These are phyloP conservation scores for Chloranthus sessilifolius DNA, from an alignment of 164 flowering plant species.

Conservation along the genomic window DNA sequence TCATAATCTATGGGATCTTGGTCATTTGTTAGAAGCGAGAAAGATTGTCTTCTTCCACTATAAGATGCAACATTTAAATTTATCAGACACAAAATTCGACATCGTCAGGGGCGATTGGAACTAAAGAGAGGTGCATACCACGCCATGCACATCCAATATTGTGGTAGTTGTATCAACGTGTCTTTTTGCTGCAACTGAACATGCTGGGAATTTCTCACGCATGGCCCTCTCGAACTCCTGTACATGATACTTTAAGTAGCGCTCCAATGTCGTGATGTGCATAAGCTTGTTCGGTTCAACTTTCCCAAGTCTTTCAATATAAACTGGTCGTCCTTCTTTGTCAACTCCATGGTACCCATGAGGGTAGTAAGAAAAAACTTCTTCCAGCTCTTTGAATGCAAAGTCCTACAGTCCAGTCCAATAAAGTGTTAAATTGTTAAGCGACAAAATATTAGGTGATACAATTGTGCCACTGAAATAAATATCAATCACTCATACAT, in stretches of 20 bases:
- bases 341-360: constrained; percentile 97
- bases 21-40: too few species aligned
- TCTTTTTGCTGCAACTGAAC: constrained; percentile 83
- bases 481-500: neutral
- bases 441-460: too few species aligned
- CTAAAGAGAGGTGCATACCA: constrained; percentile 51
- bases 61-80: neutral
- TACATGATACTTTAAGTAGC: constrained; percentile 77
- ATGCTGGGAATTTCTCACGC: constrained; percentile 77
- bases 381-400: constrained; percentile 72
- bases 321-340: constrained; percentile 83
- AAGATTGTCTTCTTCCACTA: neutral
- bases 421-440: too few species aligned
- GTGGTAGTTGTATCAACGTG: constrained; percentile 72
- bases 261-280: constrained; percentile 65
- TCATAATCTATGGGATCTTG: too few species aligned
- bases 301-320: constrained; percentile 87
- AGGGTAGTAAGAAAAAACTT: constrained; percentile 73
- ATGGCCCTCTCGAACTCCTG: constrained; percentile 85
- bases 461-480: neutral
- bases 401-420: constrained; percentile 54
- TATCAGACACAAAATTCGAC: neutral
- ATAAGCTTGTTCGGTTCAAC: constrained; percentile 74
- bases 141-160: constrained; percentile 84
- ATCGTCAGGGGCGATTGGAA: constrained; percentile 1